Base-by-base conservation (phyloP, 306 rosid genomes). In the Dryas drummondii region DNA sequence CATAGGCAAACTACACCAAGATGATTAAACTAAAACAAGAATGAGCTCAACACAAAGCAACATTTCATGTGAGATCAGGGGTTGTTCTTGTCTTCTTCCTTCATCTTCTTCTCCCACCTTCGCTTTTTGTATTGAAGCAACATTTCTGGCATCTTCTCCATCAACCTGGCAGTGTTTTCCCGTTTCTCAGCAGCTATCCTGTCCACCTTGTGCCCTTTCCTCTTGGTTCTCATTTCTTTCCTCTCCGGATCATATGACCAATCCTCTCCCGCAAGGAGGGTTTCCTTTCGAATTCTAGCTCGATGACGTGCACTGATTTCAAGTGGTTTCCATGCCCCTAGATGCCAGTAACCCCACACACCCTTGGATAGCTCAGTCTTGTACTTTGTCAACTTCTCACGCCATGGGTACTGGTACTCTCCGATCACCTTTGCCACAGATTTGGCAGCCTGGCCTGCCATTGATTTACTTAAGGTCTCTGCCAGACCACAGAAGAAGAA, bases 91-190 rank as follows among this genome's bases (percentile, higher is more conserved):
- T 91, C 93, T 82, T 91, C 98, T 77, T 91, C 97, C 87, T 93
- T 91, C 97, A 93, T 93, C 96, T 88, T 91, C 89, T 91, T 91
- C 85, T 81, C 92, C 98, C 98, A 89, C 81, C 61, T 82, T 68
- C 91, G 96, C 87, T 89, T 93, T 92, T 91, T 93, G 87, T 79
- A 84, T 37, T 85, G 88, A 52, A 84, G 83, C 80, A 93, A 82
- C 97, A 91, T 88, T 4, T 85, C 83, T 0, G 93, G 97, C 97
- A 93, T 89, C 88, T 91, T 90, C 72, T 86, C 92, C 97, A 91
- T 93, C 85, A 93, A 70, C 81, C 80, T 85, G 2, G 86, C 93
- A 1, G 98, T 91, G 79, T 93, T 91, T 32, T 78, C 96, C 45
- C 97, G 87, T 67, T 93, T 93, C 70, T 91, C 96, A 0, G 93